Evolutionary conservation across 1,284 basidiomycete species (phyloP), one percentile per base, ranked within the genome.

Genomic region (Ustilago loliicola): DNA sequence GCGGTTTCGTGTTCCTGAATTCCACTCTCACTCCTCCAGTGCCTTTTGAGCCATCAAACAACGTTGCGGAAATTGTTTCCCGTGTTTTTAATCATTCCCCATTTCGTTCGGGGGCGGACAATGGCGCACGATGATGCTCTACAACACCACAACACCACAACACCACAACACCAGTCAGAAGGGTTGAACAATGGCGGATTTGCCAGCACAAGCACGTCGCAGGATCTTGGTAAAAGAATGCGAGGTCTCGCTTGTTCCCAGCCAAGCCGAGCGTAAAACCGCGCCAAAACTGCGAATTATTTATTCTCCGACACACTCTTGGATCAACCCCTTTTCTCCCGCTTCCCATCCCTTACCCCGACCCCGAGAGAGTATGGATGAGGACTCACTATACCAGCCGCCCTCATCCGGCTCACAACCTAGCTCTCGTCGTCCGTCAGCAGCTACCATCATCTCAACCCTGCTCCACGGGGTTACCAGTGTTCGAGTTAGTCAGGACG

Each of bases 381-480:
- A 66, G 8, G 42, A 48, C 7, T 48, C 42, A 19, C n/a, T 51
- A 13, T 67, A 72, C 40, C 34, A 64, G 7, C 19, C 70, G 7
- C 61, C 70, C 3, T 32, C n/a, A 9, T 67, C 70, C 6, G 52
- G 25, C 10, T 64, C 70, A 2, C 29, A 36, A 1, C 57, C 70
- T 6, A 29, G 36, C n/a, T 72, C 70, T 17, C 36, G 70, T 1
- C 36, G 70, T 0, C 65, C 65, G 2, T 51, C 51, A 2, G 70
- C 70, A 7, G 70, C 61, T 0, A 72, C 70, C 5, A 72, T 72
- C 53, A 72, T 72, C 65, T 72, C 70, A 25, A 67, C 65, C 11
- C 50, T 72, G 1, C 30, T 72, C 9, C 61, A 64, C 36, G 48
- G 29, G 0, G 57, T 51, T 1, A 50, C 48, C 7, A 25, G 48